These are phyloP conservation scores for Tolypocladium amazonense DNA, from an alignment of 2,329 filamentous ascomycete species.

Conservation along the genomic window DNA sequence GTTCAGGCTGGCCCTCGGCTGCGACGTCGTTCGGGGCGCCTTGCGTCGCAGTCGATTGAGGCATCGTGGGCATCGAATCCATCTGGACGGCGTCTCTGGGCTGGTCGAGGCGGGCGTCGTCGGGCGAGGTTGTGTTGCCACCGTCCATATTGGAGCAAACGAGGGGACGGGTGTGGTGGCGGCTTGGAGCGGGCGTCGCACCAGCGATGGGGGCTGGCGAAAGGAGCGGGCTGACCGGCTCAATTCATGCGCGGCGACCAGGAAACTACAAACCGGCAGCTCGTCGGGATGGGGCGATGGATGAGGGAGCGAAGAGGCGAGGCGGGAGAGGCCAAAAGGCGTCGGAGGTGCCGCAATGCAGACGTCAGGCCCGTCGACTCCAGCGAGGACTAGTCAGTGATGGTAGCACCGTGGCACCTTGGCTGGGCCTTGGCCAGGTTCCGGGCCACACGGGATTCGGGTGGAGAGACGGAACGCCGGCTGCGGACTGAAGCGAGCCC, in stretches of 20 bases:
- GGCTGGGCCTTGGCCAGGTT: not conserved
- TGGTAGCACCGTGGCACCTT: not conserved
- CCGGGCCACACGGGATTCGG: slow-evolving; percentile 3
- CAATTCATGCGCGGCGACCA: slow-evolving; percentile 1
- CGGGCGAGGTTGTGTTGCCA: slow-evolving; percentile 15
- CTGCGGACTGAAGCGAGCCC: slow-evolving; percentile 1
- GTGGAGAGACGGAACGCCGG: slow-evolving; percentile 5
- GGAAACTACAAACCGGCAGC: not conserved
- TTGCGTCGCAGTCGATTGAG: slow-evolving; percentile 8
- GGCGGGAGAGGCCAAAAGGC: not conserved
- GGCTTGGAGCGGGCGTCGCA: not conserved
- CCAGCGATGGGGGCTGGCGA: not conserved
- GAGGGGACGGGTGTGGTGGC: slow-evolving; percentile 12
- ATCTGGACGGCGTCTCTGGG: slow-evolving; percentile 26
- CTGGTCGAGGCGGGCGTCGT: slow-evolving; percentile 21
- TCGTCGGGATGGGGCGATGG: not conserved
- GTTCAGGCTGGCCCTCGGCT: slow-evolving; percentile 2
- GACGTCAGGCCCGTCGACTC: slow-evolving; percentile 1
- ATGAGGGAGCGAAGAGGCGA: not conserved
- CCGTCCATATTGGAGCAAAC: slow-evolving; percentile 21
- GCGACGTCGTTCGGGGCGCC: not conserved
- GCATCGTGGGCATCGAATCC: slow-evolving; percentile 21
- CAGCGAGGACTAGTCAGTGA: not conserved
- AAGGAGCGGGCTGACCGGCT: not conserved
- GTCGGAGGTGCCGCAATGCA: slow-evolving; percentile 3